A percentile compares a stretch with the other conserved stretches of the same genome.
Evolutionary conservation across 2,329 filamentous ascomycete species (phyloP).

Genomic region (Orbilia brochopaga): DNA sequence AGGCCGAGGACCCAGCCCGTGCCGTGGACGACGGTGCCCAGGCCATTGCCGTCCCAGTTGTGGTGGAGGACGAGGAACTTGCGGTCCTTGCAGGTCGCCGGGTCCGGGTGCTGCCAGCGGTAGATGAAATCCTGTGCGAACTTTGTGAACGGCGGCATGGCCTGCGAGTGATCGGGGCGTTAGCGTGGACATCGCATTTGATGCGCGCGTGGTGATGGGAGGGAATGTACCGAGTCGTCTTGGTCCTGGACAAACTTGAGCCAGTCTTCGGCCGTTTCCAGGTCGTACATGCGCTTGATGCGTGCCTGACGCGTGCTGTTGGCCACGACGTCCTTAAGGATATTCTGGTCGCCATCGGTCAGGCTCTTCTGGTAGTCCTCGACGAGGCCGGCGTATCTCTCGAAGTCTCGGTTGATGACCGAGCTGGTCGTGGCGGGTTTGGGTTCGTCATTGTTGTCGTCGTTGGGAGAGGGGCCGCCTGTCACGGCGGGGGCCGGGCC

Average conservation of each 20-base stretch:
- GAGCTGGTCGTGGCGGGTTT: conserved; percentile 17
- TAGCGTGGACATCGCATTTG: no score
- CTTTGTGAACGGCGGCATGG: conserved; percentile 53
- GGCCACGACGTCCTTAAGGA: conserved; percentile 8
- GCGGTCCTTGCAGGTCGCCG: conserved; percentile 23
- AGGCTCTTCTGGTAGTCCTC: conserved; percentile 32
- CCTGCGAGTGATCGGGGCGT: conserved; percentile 12
- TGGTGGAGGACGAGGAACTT: conserved; percentile 51
- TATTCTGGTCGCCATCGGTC: conserved; percentile 21
- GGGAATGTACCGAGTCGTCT: conserved; percentile 33
- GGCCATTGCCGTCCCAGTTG: conserved; percentile 52
- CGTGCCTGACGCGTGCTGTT: conserved; percentile 34
- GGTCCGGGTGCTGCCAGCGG: conserved; percentile 48
- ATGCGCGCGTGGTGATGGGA: no score
- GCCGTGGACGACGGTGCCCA: conserved; percentile 51
- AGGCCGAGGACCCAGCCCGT: conserved; percentile 47
- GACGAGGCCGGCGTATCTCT: conserved; percentile 40
- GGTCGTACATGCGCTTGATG: conserved; percentile 33
- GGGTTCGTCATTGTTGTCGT: background rate
- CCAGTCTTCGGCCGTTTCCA: conserved; percentile 37
- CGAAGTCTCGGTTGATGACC: conserved; percentile 28
- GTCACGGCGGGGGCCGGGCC: conserved; percentile 1
- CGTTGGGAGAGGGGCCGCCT: background rate
- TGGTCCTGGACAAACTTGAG: conserved; percentile 45
- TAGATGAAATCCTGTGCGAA: conserved; percentile 51